These are phyloP conservation scores for Westerdykella ornata DNA, from an alignment of 2,329 filamentous ascomycete species.

Conservation along the genomic window DNA sequence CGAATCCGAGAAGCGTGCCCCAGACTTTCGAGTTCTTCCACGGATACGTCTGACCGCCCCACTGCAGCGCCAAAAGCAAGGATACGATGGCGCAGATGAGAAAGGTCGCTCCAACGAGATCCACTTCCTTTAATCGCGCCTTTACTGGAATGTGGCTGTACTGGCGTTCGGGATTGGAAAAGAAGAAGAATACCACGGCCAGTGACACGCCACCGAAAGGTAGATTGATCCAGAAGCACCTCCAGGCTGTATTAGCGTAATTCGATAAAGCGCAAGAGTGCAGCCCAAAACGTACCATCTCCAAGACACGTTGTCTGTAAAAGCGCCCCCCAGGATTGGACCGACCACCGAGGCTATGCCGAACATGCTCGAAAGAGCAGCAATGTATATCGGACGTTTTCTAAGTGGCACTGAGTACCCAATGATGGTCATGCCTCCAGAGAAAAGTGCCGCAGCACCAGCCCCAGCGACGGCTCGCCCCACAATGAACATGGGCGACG, in stretches of 20 bases:
- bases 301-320: constrained; percentile 38
- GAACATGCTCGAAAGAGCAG: constrained; percentile 33
- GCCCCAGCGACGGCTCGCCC: constrained; percentile 51
- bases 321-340: constrained; percentile 39
- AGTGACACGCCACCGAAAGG: constrained; percentile 40
- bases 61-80: constrained; percentile 33
- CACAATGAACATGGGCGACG: constrained; percentile 49
- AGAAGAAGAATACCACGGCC: constrained; percentile 29
- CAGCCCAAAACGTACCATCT: constrained; percentile 37
- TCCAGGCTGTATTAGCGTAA: constrained; percentile 23
- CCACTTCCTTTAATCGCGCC: constrained; percentile 35
- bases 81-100: constrained; percentile 31
- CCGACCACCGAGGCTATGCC: constrained; percentile 38
- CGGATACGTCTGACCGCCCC: constrained; percentile 38
- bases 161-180: constrained; percentile 22
- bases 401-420: constrained; percentile 39
- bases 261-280: constrained; percentile 27
- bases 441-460: constrained; percentile 48
- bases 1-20: constrained; percentile 45
- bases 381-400: constrained; percentile 41
- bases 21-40: constrained; percentile 49
- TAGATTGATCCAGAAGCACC: constrained; percentile 38
- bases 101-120: constrained; percentile 26
- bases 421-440: constrained; percentile 48
- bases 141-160: constrained; percentile 26